Evolutionary conservation across 164 flowering plant species (phyloP), one percentile per base, ranked within the genome.

Genomic region (Sextonia rubra): DNA sequence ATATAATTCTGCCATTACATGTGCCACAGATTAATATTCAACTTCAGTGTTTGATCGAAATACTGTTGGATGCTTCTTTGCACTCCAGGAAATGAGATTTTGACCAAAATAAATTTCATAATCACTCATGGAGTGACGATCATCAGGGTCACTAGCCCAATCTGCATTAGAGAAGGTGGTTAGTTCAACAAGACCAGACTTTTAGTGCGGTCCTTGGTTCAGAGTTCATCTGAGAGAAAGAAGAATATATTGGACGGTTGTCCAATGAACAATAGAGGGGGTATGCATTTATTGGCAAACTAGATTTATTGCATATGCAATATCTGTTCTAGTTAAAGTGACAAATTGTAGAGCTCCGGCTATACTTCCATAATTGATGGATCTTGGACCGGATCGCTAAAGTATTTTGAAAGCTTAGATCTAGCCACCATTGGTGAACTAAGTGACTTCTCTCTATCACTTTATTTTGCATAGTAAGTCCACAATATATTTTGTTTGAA

Each of bases 331-430:
- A n/a, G n/a, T n/a, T n/a, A n/a, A n/a, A n/a, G n/a, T n/a, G n/a
- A n/a, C n/a, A n/a, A n/a, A n/a, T n/a, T 65, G 68, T 3, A 65
- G 68, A 32, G 30, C 29, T 7, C 66, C 66, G 8, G n/a, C 63
- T 0, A 60, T 18, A 23, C 63, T 60, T 22, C 63, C 2, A 60
- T 7, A 60, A 8, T 18, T 0, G 24, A 17, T 7, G 63, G 63
- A 25, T 63, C 32, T 24, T 12, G 66, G 30, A 63, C 4, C 12
- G 66, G 66, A 25, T 63, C 66, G 4, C 32, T 18, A 4, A 12
- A 11, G 32, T 24, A 9, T 12, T 11, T 23, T 1, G 14, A 25
- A 24, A 24, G 29, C 26, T 63, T 63, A 32, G 66, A 63, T 17
- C 63, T n/a, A 3, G n/a, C 9, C 1, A 32, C 2, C 30, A 63